Conservation (phyloP, 129 eudicot genomes). For the Kitagawia praeruptora region DNA sequence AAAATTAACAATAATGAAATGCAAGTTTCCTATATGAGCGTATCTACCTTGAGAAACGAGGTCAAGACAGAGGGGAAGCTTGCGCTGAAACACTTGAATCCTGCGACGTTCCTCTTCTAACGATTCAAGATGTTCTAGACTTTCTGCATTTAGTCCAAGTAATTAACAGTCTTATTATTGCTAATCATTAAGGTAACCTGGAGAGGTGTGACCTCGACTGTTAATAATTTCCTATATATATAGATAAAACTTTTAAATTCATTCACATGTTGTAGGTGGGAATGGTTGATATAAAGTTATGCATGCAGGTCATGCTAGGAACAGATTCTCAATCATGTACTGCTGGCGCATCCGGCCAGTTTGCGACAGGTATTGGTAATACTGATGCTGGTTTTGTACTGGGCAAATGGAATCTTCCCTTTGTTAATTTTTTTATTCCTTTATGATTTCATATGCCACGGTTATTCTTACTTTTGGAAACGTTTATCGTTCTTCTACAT, state of each 20-base stretch:
- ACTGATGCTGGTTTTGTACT: constrained; percentile 97
- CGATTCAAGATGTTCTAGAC: constrained; percentile 52
- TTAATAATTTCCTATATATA: not conserved
- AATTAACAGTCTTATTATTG: constrained; percentile 21
- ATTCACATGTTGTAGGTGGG: not conserved
- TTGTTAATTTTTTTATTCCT: too few relatives aligned
- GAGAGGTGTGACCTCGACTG: constrained; percentile 49
- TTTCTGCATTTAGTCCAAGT: constrained; percentile 47
- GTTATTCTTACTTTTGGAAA: too few relatives aligned
- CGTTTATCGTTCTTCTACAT: too few relatives aligned
- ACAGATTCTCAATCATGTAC: constrained; percentile 98
- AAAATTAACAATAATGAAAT: not conserved
- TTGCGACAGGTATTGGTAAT: constrained; percentile 87
- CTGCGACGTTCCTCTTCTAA: constrained; percentile 68
- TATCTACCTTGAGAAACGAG: constrained; percentile 68
- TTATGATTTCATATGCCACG: too few relatives aligned
- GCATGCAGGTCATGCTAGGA: constrained; percentile 69
- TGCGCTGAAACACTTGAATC: constrained; percentile 75
- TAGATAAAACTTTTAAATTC: not conserved
- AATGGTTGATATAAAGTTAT: not conserved
- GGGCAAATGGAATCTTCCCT: too few relatives aligned
- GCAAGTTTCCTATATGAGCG: too few relatives aligned
- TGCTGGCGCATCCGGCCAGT: constrained; percentile 96
- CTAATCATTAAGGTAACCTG: constrained; percentile 66
- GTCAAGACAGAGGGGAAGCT: constrained; percentile 87